Percentiles rank a stretch among this genome's conserved stretches.
These are phyloP conservation scores for Diaporthe aspalathi DNA, from an alignment of 2,329 filamentous ascomycete species.

Conservation along the genomic window DNA sequence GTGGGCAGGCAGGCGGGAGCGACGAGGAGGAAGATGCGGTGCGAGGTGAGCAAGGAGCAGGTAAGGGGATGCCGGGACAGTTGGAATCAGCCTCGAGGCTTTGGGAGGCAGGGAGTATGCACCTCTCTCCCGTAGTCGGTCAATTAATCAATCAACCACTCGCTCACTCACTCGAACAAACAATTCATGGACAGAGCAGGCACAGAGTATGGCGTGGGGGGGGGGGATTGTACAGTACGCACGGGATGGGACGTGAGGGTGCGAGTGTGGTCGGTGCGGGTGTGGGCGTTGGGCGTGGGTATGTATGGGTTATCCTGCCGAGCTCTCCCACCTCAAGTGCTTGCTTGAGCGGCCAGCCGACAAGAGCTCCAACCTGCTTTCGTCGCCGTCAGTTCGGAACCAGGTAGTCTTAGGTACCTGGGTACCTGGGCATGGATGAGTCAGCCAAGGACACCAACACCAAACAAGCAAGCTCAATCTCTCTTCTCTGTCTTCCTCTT, in stretches of 20 bases:
- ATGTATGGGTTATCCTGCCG: background rate
- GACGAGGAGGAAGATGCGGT: background rate
- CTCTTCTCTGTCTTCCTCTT: too few relatives aligned
- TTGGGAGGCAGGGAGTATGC: background rate
- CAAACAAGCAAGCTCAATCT: too few relatives aligned
- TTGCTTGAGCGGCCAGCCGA: too few relatives aligned
- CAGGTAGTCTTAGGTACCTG: too few relatives aligned
- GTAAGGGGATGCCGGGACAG: background rate
- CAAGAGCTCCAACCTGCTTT: constrained; percentile 1
- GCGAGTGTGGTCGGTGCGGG: too few relatives aligned
- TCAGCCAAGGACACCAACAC: background rate
- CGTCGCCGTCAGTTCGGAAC: constrained; percentile 9
- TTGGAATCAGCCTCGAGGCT: background rate
- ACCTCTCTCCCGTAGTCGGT: background rate
- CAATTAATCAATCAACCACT: background rate
- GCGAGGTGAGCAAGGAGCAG: constrained; percentile 2
- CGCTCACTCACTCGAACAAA: background rate
- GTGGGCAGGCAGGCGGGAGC: background rate
- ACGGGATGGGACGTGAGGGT: too few relatives aligned
- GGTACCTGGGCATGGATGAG: too few relatives aligned
- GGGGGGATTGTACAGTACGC: too few relatives aligned
- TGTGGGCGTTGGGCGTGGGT: background rate
- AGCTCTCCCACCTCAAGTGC: constrained; percentile 19
- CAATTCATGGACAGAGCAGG: background rate
- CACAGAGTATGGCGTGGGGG: background rate